These are phyloP conservation scores for Thelonectria blattea DNA, from an alignment of 2,329 filamentous ascomycete species.

Conservation along the genomic window DNA sequence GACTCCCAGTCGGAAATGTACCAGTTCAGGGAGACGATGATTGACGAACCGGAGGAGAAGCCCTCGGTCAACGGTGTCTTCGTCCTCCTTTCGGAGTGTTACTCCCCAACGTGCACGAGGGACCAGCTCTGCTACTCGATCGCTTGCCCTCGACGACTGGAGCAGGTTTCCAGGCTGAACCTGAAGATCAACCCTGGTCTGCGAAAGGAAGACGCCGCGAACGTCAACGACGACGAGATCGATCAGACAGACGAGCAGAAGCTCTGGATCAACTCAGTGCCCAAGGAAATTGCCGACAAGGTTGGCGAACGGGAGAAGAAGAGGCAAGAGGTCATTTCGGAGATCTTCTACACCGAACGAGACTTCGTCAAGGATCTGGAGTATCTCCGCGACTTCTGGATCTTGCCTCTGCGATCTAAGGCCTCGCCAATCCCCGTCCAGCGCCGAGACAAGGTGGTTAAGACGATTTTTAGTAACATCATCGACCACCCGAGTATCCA, in stretches of 20 bases:
- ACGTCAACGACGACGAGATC: slow-evolving; percentile 76
- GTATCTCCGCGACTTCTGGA: slow-evolving; percentile 98
- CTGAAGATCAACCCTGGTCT: slow-evolving; percentile 90
- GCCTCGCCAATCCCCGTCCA: slow-evolving; percentile 88
- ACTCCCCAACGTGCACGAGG: slow-evolving; percentile 94
- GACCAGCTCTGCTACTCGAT: slow-evolving; percentile 98
- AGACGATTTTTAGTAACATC: slow-evolving; percentile 94
- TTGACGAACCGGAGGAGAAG: slow-evolving; percentile 80
- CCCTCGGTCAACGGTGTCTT: slow-evolving; percentile 89
- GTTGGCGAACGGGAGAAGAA: slow-evolving; percentile 94
- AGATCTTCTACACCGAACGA: slow-evolving; percentile 97
- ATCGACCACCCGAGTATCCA: slow-evolving; percentile 84
- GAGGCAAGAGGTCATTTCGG: slow-evolving; percentile 95
- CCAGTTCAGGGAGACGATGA: slow-evolving; percentile 91
- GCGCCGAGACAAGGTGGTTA: slow-evolving; percentile 87
- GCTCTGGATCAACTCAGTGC: slow-evolving; percentile 98
- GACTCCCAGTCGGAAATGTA: slow-evolving; percentile 96
- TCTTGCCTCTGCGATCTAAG: slow-evolving; percentile 83
- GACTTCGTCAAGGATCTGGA: slow-evolving; percentile 99
- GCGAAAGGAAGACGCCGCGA: slow-evolving; percentile 65
- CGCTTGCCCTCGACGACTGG: slow-evolving; percentile 88
- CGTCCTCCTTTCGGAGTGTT: slow-evolving; percentile 94
- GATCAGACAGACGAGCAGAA: slow-evolving; percentile 95
- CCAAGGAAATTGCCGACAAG: slow-evolving; percentile 90
- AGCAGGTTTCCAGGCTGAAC: slow-evolving; percentile 94